These are phyloP conservation scores for Penicillium verhagenii DNA, from an alignment of 495 filamentous ascomycete genomes.

Conservation along the genomic window DNA sequence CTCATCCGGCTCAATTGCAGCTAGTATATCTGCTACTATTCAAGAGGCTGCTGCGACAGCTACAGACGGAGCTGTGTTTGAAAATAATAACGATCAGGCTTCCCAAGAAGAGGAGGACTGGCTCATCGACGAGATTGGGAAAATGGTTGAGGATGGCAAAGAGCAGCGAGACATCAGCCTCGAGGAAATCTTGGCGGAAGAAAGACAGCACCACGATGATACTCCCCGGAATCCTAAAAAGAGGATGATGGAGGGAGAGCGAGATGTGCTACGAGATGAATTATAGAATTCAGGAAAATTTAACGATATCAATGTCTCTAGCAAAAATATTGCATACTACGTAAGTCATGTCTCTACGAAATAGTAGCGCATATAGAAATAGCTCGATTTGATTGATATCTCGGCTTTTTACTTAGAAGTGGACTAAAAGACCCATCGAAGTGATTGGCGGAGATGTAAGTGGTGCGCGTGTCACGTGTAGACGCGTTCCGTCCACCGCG, in stretches of 20 bases:
- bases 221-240: conserved; percentile 72
- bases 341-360: too few species aligned
- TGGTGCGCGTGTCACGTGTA: conserved; percentile 40
- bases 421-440: too few species aligned
- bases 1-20: conserved; percentile 14
- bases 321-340: not conserved
- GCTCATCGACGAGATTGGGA: conserved; percentile 53
- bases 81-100: conserved; percentile 20
- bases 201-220: conserved; percentile 46
- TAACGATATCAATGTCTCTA: conserved; percentile 8
- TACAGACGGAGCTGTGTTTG: conserved; percentile 14
- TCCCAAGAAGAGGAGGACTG: conserved; percentile 33
- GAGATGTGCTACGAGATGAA: conserved; percentile 46
- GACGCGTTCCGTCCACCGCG: conserved; percentile 37
- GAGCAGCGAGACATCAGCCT: conserved; percentile 32
- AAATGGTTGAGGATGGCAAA: conserved; percentile 53
- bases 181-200: conserved; percentile 37
- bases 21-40: conserved; percentile 13
- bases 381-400: too few species aligned
- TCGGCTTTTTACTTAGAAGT: too few species aligned
- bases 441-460: conserved; percentile 24
- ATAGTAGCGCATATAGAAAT: not conserved
- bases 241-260: conserved; percentile 71
- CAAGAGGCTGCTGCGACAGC: conserved; percentile 19
- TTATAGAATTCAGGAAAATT: conserved; percentile 37